Base-by-base conservation (phyloP, 371 early-diverging fungal species). In the Smittium mucronatum region DNA sequence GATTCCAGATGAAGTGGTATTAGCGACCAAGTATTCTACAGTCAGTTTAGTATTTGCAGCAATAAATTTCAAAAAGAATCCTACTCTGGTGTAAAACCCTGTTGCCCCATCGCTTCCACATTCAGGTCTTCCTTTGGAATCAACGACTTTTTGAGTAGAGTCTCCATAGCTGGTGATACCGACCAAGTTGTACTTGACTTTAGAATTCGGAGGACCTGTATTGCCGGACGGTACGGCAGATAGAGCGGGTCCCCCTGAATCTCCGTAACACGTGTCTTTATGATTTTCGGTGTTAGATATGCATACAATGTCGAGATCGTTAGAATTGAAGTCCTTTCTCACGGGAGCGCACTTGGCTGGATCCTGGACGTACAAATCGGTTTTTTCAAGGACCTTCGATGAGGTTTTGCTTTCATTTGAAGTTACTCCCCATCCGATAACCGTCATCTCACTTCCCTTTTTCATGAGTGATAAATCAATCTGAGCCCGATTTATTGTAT, bases 241-340 rank as follows among this genome's bases (percentile, higher is more conserved):
- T 36, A 78, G n/a, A 58, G 81, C 59, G 0, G 82, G 81, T 16
- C 82, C 81, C 8, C 82, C 82, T 8, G 75, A 75, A 57, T 81
- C 81, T 31, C 82, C 82, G n/a, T 75, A 75, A 61, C 82, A 81
- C 5, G 82, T 78, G 64, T 81, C 82, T 31, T 74, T 71, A 34
- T 76, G 76, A 0, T 76, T 67, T 58, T 64, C 75, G 8, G 74
- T 71, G 0, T 74, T 73, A 17, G 78, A 76, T 0, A 78, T 75
- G 71, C 82, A 81, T 17, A 81, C 73, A 57, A 75, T 73, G 70
- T 73, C 64, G 1, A 73, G 73, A 34, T 75, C 66, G 61, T 77
- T 75, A 21, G 66, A n/a, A 11, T 2, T 25, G 29, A 63, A 69
- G 28, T 28, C 29, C 34, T 2, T 2, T 21, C 63, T 2, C 5